Evolutionary conservation across 306 rosid species (phyloP).

Genomic region (Lathyrus oleraceus): DNA sequence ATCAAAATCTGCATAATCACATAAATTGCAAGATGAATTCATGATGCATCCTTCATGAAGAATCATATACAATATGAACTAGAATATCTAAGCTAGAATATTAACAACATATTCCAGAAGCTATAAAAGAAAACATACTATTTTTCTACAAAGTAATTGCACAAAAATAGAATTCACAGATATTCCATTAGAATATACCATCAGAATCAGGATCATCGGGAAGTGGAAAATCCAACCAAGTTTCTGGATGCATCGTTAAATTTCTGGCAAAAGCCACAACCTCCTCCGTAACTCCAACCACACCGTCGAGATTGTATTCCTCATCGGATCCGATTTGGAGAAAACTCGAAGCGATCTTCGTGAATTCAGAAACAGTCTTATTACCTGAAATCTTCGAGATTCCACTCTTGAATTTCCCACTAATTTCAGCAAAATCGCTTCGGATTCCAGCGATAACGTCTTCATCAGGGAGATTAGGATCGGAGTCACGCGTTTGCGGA

Average conservation of each 20-base stretch:
- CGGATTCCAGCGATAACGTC: slow-evolving; percentile 83
- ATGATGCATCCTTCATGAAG: neutral
- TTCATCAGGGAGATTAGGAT: slow-evolving; percentile 44
- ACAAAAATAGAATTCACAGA: too few relatives aligned
- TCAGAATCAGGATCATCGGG: slow-evolving; percentile 60
- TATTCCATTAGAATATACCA: slow-evolving; percentile 43
- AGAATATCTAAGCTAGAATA: neutral
- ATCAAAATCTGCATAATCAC: slow-evolving; percentile 55
- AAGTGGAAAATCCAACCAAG: slow-evolving; percentile 88
- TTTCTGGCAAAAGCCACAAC: slow-evolving; percentile 69
- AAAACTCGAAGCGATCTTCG: slow-evolving; percentile 89
- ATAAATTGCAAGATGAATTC: neutral
- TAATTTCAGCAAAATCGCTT: slow-evolving; percentile 82
- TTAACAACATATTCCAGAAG: too few relatives aligned
- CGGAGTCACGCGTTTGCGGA: slow-evolving; percentile 31
- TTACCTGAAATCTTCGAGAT: slow-evolving; percentile 74
- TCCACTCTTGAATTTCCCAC: slow-evolving; percentile 75
- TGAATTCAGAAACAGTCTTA: slow-evolving; percentile 69
- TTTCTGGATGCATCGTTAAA: slow-evolving; percentile 77
- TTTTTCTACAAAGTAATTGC: too few relatives aligned
- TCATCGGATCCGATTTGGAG: slow-evolving; percentile 70
- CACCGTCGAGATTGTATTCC: slow-evolving; percentile 54
- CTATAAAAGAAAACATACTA: too few relatives aligned
- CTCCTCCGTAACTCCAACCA: slow-evolving; percentile 68
- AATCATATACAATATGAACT: neutral